Conservation (phyloP, 2,329 filamentous ascomycete species). For the Cylindrodendrum hubeiense region DNA sequence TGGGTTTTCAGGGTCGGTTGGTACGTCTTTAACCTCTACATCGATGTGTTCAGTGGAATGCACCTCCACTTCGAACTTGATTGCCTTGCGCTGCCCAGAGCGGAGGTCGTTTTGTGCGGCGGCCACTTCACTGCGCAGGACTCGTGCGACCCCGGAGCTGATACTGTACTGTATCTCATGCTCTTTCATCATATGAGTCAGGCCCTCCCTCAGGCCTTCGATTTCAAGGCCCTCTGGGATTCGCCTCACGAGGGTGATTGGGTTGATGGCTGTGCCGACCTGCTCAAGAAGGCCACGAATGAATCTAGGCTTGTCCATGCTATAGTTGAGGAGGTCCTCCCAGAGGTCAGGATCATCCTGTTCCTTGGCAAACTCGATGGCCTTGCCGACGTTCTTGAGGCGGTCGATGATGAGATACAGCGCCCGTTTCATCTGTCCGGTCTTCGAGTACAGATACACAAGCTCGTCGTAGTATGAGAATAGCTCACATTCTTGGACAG, state of each 20-base stretch:
- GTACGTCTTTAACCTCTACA: conserved; percentile 55
- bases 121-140: conserved; percentile 88
- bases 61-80: conserved; percentile 85
- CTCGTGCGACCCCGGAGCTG: conserved; percentile 87
- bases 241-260: conserved; percentile 87
- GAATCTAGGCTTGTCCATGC: conserved; percentile 97
- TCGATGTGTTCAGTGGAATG: conserved; percentile 59
- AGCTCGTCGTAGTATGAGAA: conserved; percentile 89
- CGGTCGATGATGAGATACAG: conserved; percentile 93
- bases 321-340: conserved; percentile 94
- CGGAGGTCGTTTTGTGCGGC: conserved; percentile 85
- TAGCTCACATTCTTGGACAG: conserved; percentile 81
- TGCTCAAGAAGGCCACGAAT: conserved; percentile 93
- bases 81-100: conserved; percentile 82
- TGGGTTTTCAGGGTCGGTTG: conserved; percentile 42
- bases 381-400: conserved; percentile 90
- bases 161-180: conserved; percentile 97
- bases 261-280: conserved; percentile 93
- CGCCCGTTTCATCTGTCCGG: conserved; percentile 91
- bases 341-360: conserved; percentile 93
- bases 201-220: conserved; percentile 86
- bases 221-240: conserved; percentile 96
- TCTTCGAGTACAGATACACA: conserved; percentile 96
- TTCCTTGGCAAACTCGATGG: conserved; percentile 93
- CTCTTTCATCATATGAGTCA: conserved; percentile 92